These are phyloP conservation scores for Tulasnella calospora DNA, from an alignment of 768 basidiomycete genomes.

Conservation along the genomic window DNA sequence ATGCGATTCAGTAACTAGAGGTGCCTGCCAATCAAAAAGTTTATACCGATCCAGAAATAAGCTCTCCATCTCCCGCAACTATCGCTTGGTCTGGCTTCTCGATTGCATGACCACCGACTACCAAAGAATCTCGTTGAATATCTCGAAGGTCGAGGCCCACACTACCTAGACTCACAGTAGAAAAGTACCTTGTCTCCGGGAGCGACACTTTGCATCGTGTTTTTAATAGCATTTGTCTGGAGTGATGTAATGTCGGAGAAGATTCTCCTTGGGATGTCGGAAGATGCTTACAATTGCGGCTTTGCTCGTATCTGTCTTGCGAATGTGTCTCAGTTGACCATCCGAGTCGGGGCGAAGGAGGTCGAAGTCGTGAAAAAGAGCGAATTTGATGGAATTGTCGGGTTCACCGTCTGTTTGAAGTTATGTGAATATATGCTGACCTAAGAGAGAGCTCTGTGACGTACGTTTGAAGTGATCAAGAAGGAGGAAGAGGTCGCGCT, in stretches of 20 bases:
- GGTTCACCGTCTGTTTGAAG: neutral
- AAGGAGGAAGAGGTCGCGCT: neutral
- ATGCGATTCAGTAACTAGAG: neutral
- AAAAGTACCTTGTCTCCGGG: neutral
- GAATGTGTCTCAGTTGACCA: neutral
- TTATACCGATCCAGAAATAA: neutral
- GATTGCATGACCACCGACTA: neutral
- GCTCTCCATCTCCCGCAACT: neutral
- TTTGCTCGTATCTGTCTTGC: neutral
- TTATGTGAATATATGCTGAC: neutral
- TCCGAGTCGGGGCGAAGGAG: neutral
- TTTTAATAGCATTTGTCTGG: neutral
- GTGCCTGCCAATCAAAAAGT: neutral
- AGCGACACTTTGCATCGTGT: neutral
- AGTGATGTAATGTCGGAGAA: neutral
- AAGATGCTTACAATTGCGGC: neutral
- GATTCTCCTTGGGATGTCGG: neutral
- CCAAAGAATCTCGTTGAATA: neutral
- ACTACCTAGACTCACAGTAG: neutral
- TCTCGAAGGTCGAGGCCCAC: neutral
- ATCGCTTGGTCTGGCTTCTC: neutral
- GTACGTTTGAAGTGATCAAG: neutral
- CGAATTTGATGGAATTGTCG: neutral
- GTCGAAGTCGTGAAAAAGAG: neutral
- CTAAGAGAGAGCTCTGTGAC: neutral